phyloP scores from a whole-genome alignment of 192 early-diverging fungal genomes.

The Coemansia sp. region DNA sequence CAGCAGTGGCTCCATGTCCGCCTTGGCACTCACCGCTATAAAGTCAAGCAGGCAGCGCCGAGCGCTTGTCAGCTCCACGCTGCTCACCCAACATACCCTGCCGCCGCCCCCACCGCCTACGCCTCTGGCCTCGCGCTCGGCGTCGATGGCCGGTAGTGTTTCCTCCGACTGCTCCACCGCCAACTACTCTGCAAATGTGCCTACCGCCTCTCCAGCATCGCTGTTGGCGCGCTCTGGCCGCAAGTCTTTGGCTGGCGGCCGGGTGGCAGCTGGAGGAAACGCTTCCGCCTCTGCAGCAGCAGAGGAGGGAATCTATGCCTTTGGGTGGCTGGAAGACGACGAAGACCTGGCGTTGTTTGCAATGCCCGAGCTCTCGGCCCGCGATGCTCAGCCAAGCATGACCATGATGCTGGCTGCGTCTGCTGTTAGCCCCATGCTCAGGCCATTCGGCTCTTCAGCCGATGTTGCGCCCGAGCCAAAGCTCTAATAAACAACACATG shows the following conservation, averaged over 20 bases:
- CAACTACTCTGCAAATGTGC: neutral
- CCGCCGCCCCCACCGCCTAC: slow-evolving; percentile 11
- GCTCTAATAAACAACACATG: neutral
- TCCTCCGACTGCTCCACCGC: neutral
- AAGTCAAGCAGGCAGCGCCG: slow-evolving; percentile 48
- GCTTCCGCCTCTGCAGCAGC: slow-evolving; percentile 1
- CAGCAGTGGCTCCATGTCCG: slow-evolving; percentile 14
- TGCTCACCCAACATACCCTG: slow-evolving; percentile 45
- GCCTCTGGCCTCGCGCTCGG: slow-evolving; percentile 1
- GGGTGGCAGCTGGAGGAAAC: too few relatives aligned
- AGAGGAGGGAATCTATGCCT: slow-evolving; percentile 31
- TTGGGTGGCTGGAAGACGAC: slow-evolving; percentile 50
- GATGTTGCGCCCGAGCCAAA: neutral
- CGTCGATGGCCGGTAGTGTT: neutral
- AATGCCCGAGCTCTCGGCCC: slow-evolving; percentile 23
- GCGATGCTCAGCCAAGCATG: slow-evolving; percentile 20
- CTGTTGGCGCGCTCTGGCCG: neutral
- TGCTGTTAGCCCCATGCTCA: slow-evolving; percentile 28
- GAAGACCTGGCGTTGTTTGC: slow-evolving; percentile 47
- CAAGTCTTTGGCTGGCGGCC: too few relatives aligned
- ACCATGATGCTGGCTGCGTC: slow-evolving; percentile 43
- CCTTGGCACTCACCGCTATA: slow-evolving; percentile 46
- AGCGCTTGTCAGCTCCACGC: slow-evolving; percentile 40
- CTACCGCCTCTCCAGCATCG: neutral
- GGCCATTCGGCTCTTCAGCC: slow-evolving; percentile 17